A percentile compares a stretch with the other conserved stretches of the same genome.
Evolutionary conservation across 257 asterid genomes (phyloP).

Genomic region (Dorcoceras hygrometricum): DNA sequence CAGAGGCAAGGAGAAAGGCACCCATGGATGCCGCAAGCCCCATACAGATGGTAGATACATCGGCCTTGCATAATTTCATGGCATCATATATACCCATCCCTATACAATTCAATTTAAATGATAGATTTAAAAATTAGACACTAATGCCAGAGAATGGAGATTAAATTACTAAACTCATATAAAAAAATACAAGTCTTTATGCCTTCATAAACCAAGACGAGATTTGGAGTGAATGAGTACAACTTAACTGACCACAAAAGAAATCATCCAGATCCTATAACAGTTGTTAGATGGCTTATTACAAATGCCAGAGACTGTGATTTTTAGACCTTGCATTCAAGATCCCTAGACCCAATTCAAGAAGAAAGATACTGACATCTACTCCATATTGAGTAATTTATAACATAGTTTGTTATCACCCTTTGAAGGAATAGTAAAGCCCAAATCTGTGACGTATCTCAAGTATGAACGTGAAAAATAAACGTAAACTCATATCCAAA

Average conservation of each 20-base stretch:
- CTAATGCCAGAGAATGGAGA: constrained; percentile 11
- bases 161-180: constrained; percentile 1
- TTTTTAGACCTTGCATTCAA: no score
- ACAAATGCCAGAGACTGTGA: no score
- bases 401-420: no score
- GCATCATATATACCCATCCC: constrained; percentile 99
- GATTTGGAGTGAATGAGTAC: neutral
- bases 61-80: constrained; percentile 96
- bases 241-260: neutral
- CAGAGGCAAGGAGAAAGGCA: constrained; percentile 87
- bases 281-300: no score
- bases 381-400: no score
- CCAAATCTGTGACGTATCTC: no score
- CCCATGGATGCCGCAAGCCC: constrained; percentile 98
- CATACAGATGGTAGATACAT: constrained; percentile 87
- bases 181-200: neutral
- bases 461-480: no score
- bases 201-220: neutral
- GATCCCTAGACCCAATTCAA: no score
- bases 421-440: no score
- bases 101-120: constrained; percentile 30
- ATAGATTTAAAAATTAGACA: neutral
- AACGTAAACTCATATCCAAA: no score
- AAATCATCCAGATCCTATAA: neutral
- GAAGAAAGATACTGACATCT: no score